These are phyloP conservation scores for Zygosaccharomyces sapae DNA, from an alignment of 1,139 yeast species.

Conservation along the genomic window DNA sequence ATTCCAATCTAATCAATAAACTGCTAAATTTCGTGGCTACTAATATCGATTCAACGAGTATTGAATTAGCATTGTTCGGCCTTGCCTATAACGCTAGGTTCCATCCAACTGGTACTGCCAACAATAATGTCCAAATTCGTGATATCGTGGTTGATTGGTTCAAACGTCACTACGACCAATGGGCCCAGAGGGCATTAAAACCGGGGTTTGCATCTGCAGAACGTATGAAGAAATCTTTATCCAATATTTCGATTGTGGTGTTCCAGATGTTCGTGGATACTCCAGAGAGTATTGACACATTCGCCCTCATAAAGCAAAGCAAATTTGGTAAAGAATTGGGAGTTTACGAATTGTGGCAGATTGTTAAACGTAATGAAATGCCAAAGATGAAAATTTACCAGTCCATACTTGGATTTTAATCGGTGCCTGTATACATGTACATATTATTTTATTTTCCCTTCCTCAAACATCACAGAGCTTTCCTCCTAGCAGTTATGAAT, in stretches of 20 bases:
- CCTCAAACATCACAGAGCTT: neutral
- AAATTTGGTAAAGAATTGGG: conserved; percentile 20
- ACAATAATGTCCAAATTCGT: conserved; percentile 21
- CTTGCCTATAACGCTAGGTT: conserved; percentile 36
- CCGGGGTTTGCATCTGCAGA: conserved; percentile 42
- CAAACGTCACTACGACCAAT: conserved; percentile 46
- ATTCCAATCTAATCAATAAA: conserved; percentile 45
- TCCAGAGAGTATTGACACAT: conserved; percentile 34
- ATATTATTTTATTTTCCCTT: neutral
- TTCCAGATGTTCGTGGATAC: conserved; percentile 43
- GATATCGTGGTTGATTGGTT: conserved; percentile 53
- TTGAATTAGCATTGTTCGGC: conserved; percentile 57
- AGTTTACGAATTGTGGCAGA: conserved; percentile 16
- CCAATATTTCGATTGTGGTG: conserved; percentile 42
- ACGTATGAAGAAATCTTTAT: conserved; percentile 41
- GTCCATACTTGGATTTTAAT: conserved; percentile 15
- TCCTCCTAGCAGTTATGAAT: conserved; percentile 1
- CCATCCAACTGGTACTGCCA: conserved; percentile 5
- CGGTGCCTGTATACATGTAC: neutral
- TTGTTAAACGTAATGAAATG: conserved; percentile 14
- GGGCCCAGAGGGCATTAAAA: conserved; percentile 45
- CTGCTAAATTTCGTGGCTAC: conserved; percentile 52
- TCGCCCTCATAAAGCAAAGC: conserved; percentile 37
- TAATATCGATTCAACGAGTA: conserved; percentile 51
- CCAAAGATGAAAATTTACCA: conserved; percentile 16